Conservation (phyloP, 371 early-diverging fungal species). For the Zychaea mexicana region DNA sequence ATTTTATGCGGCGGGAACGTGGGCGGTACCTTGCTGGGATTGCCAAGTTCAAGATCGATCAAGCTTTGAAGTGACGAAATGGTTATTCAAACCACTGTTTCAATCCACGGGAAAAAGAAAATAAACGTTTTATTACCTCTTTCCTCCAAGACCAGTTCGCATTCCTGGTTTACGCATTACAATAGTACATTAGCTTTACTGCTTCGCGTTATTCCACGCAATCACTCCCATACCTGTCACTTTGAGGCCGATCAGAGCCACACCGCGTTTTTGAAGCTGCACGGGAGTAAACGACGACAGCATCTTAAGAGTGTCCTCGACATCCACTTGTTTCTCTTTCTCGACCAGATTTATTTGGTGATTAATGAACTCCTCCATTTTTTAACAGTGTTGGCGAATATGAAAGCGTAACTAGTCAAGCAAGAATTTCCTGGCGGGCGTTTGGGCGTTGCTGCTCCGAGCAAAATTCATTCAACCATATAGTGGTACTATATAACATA, state of each 20-base stretch:
- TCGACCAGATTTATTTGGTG: conserved; percentile 63
- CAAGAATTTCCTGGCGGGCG: background rate
- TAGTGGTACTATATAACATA: too few species aligned
- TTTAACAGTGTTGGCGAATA: too few species aligned
- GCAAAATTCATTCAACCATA: too few species aligned
- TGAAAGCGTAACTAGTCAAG: too few species aligned
- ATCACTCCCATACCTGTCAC: conserved; percentile 47
- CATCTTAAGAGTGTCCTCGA: conserved; percentile 60
- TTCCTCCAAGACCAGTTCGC: conserved; percentile 81
- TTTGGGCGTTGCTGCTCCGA: too few species aligned
- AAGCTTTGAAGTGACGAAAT: too few species aligned
- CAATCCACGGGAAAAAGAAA: background rate
- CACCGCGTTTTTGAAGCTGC: conserved; percentile 70
- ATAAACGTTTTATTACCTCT: conserved; percentile 54
- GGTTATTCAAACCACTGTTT: background rate
- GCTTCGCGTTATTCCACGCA: background rate
- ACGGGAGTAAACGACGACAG: conserved; percentile 54
- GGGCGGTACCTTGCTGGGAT: conserved; percentile 50
- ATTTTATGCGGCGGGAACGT: conserved; percentile 69
- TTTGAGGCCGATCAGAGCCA: conserved; percentile 65
- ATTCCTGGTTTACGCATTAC: conserved; percentile 38
- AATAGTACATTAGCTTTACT: too few species aligned
- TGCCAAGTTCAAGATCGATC: conserved; percentile 67
- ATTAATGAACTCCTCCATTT: conserved; percentile 39
- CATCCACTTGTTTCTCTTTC: conserved; percentile 63